A percentile compares a stretch with the other conserved stretches of the same genome.
These are phyloP conservation scores for Biscogniauxia mediterranea DNA, from an alignment of 2,329 filamentous ascomycete genomes.

Conservation along the genomic window DNA sequence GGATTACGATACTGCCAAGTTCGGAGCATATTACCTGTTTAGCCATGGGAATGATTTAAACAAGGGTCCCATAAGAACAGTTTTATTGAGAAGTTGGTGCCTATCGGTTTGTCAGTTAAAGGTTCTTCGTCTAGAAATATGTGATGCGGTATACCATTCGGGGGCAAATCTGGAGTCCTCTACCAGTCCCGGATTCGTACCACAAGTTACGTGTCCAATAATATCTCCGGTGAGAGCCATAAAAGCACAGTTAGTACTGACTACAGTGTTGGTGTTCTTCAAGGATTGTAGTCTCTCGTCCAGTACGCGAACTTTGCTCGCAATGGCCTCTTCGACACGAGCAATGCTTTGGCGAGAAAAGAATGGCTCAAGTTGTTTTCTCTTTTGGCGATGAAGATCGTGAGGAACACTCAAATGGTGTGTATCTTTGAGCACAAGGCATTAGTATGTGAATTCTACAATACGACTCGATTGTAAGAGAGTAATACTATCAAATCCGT, in stretches of 20 bases:
- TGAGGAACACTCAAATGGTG: slow-evolving; percentile 5
- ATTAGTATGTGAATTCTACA: neutral
- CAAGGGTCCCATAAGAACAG: neutral
- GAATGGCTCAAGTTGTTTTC: slow-evolving; percentile 7
- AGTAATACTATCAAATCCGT: slow-evolving; percentile 4
- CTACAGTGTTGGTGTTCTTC: neutral
- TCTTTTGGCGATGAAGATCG: slow-evolving; percentile 9
- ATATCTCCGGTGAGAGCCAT: slow-evolving; percentile 7
- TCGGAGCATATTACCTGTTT: neutral
- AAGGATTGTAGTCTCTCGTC: slow-evolving; percentile 2
- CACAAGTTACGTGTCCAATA: slow-evolving; percentile 3
- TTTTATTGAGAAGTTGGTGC: slow-evolving; percentile 2
- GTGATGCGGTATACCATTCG: slow-evolving; percentile 1
- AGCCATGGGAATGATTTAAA: slow-evolving; percentile 4
- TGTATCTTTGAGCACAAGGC: slow-evolving; percentile 1
- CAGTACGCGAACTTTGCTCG: neutral
- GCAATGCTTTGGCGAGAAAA: slow-evolving; percentile 10
- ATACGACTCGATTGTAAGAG: neutral
- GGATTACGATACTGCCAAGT: neutral
- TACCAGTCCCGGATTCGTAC: slow-evolving; percentile 1
- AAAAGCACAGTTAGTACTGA: slow-evolving; percentile 7
- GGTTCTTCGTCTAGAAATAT: neutral
- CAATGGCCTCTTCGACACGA: slow-evolving; percentile 3
- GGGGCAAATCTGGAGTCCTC: slow-evolving; percentile 5
- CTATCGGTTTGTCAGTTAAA: neutral